Conservation (phyloP, 495 filamentous ascomycete species). For the Aspergillus taichungensis region DNA sequence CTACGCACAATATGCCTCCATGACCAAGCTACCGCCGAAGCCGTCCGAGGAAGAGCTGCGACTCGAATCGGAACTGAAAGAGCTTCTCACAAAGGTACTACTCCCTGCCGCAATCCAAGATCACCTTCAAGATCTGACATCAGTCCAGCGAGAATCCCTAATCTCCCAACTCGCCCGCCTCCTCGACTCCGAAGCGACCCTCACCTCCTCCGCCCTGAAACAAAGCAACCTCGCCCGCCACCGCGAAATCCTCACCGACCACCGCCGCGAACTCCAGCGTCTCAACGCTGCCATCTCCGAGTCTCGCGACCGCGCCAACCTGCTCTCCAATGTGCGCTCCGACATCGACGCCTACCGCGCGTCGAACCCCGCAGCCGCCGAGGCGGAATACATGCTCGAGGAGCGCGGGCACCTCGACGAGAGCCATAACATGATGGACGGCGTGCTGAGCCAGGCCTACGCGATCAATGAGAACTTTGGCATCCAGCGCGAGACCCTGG, state of each 20-base stretch:
- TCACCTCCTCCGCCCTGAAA: conserved; percentile 84
- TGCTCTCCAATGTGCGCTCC: conserved; percentile 82
- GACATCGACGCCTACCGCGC: conserved; percentile 86
- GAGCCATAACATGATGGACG: conserved; percentile 79
- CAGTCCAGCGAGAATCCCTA: conserved; percentile 63
- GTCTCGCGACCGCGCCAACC: conserved; percentile 76
- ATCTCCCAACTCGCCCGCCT: conserved; percentile 78
- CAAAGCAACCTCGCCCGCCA: conserved; percentile 90
- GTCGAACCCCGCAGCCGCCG: conserved; percentile 67
- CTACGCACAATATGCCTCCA: conserved; percentile 88
- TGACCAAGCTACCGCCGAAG: conserved; percentile 67
- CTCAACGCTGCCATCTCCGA: conserved; percentile 59
- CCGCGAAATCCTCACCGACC: conserved; percentile 79
- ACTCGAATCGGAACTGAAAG: conserved; percentile 73
- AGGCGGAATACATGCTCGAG: conserved; percentile 94
- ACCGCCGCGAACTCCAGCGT: conserved; percentile 72
- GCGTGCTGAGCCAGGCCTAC: conserved; percentile 92
- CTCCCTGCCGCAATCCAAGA: not conserved
- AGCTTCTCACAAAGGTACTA: conserved; percentile 55
- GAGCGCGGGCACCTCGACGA: conserved; percentile 79
- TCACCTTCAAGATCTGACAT: not conserved
- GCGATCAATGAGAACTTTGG: conserved; percentile 90
- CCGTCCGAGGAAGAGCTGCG: conserved; percentile 77
- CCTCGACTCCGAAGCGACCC: conserved; percentile 86
- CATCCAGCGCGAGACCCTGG: conserved; percentile 75